Conservation (phyloP, 768 basidiomycete species). For the Pleurotus cornucopiae region DNA sequence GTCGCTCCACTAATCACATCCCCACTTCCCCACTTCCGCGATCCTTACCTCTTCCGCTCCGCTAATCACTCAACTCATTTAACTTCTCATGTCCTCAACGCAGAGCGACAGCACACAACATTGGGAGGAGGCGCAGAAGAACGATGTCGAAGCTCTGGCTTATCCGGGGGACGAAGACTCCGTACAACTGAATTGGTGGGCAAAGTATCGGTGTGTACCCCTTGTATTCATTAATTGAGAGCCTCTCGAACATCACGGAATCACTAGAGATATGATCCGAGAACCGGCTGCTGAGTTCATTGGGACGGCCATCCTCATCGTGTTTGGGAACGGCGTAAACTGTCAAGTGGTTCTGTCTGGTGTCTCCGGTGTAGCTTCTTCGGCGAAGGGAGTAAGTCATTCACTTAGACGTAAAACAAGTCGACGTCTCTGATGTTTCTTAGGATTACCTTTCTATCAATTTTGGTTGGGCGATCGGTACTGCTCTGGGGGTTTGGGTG, state of each 20-base stretch:
- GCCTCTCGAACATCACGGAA: too few relatives aligned
- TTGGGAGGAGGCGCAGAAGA: slow-evolving; percentile 2
- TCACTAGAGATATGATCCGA: slow-evolving; percentile 37
- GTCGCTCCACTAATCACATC: too few relatives aligned
- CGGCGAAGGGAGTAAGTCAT: slow-evolving; percentile 51
- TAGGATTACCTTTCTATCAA: slow-evolving; percentile 46
- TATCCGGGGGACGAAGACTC: slow-evolving; percentile 19
- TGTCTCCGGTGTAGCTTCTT: slow-evolving; percentile 37
- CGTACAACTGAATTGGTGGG: slow-evolving; percentile 48
- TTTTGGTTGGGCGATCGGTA: slow-evolving; percentile 56
- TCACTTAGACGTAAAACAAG: neutral
- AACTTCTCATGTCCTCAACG: neutral
- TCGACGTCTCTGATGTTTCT: slow-evolving; percentile 4
- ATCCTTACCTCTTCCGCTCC: neutral
- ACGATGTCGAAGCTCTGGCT: neutral
- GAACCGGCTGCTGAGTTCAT: slow-evolving; percentile 66
- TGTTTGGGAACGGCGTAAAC: slow-evolving; percentile 55
- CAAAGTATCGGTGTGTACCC: slow-evolving; percentile 43
- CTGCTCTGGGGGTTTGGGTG: slow-evolving; percentile 67
- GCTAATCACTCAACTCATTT: neutral
- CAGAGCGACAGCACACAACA: neutral
- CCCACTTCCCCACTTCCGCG: too few relatives aligned
- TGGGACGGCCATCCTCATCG: slow-evolving; percentile 52
- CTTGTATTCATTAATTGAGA: neutral
- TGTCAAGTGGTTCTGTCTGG: slow-evolving; percentile 54